Percentiles rank a stretch among this genome's conserved stretches.
phyloP scores from a whole-genome alignment of 192 early-diverging fungal genomes.

The Mortierella claussenii region DNA sequence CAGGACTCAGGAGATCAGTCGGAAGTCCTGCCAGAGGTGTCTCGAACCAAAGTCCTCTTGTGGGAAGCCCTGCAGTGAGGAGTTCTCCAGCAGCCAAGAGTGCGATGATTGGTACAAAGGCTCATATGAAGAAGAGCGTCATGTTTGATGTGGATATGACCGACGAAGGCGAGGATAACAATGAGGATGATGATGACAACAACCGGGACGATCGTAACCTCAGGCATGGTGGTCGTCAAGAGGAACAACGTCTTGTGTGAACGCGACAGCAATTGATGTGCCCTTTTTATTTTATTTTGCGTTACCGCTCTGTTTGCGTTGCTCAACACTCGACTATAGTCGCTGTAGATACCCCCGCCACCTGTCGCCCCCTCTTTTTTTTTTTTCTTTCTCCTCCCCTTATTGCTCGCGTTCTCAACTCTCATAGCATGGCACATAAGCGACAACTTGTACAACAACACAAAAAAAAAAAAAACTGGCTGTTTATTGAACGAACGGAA shows the following conservation, averaged over 20 bases:
- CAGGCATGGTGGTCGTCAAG: neutral
- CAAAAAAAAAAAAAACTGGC: too few species aligned
- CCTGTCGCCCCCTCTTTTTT: too few species aligned
- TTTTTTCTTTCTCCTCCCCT: too few species aligned
- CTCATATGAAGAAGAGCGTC: constrained; percentile 20
- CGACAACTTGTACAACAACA: too few species aligned
- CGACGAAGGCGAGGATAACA: neutral
- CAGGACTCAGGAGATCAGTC: neutral
- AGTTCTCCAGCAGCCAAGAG: neutral
- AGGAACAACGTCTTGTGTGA: neutral
- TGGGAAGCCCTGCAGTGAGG: neutral
- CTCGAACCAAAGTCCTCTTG: too few species aligned
- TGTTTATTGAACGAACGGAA: neutral
- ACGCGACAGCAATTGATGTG: too few species aligned
- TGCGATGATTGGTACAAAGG: neutral
- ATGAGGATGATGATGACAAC: constrained; percentile 3
- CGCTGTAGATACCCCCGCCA: too few species aligned
- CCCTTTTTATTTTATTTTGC: too few species aligned
- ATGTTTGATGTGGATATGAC: constrained; percentile 21
- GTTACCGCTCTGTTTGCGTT: too few species aligned
- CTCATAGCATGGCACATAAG: too few species aligned
- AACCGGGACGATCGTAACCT: neutral
- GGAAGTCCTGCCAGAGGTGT: constrained; percentile 4
- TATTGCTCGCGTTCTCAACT: too few species aligned
- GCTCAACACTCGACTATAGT: too few species aligned